Evolutionary conservation across 2,329 filamentous ascomycete species (phyloP), one percentile per base, ranked within the genome.

Genomic region (Botrytis medusae): DNA sequence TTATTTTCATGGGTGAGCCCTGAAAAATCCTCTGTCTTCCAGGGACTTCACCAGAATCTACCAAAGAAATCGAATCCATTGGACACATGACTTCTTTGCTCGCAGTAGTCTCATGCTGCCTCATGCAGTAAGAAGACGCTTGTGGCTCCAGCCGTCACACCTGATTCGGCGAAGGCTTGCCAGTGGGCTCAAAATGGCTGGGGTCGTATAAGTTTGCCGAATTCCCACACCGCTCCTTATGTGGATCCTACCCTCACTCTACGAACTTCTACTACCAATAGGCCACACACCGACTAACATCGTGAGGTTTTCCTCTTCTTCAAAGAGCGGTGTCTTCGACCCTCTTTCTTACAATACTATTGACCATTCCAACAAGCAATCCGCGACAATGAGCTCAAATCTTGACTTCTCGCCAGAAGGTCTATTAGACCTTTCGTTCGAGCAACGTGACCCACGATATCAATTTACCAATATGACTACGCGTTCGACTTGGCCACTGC

Each of bases 401-500:
- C 86, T 87, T 84, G 87, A 90, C 81, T 91, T 88, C 84, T 87
- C 87, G 82, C 86, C 87, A 83, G 88, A 90, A 82, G 87, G 85
- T 81, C 85, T 91, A 80, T 81, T 91, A 80, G 88, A 90, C 80
- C 84, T 90, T 80, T 86, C 85, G 77, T 90, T 86, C 83, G 87
- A 90, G 81, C 86, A 86, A 79, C 85, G 86, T 83, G 85, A 88
- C 77, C 86, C 78, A 72, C 77, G 86, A 80, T 88, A 88, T 80
- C 85, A 86, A 84, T 82, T 84, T 84, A 84, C 81, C 76, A 83
- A 82, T 74, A 82, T 82, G 80, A 79, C 79, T 77, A 78, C 81
- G 78, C 79, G 80, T 37, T 77, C 78, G 63, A 80, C 74, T 72
- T 82, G 80, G 80, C 79, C 80, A 65, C 75, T 81, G 76, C 79